Percentiles rank a stretch among this genome's conserved stretches.
These are phyloP conservation scores for Cardamine occulta DNA, from an alignment of 345 rosid species.

Conservation along the genomic window DNA sequence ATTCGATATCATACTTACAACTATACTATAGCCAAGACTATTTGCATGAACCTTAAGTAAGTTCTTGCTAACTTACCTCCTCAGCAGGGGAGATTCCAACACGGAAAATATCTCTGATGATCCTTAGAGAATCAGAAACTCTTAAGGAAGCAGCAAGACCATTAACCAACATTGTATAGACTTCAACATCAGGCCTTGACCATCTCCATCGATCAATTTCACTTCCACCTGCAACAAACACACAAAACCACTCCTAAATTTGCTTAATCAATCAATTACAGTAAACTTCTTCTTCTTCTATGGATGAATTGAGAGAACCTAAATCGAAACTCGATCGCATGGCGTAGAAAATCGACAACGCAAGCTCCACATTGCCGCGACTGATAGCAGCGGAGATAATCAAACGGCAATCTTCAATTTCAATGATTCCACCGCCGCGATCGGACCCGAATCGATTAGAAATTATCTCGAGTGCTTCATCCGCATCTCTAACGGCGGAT, in stretches of 20 bases:
- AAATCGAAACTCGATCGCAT: slow-evolving; percentile 87
- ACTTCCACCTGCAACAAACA: slow-evolving; percentile 49
- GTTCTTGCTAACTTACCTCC: slow-evolving; percentile 52
- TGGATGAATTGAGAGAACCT: slow-evolving; percentile 46
- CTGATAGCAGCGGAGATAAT: slow-evolving; percentile 65
- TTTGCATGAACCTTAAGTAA: neutral
- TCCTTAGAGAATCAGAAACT: slow-evolving; percentile 80
- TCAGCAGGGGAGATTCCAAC: slow-evolving; percentile 85
- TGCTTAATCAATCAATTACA: neutral
- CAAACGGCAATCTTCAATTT: slow-evolving; percentile 57
- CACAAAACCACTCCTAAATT: neutral
- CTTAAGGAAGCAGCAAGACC: slow-evolving; percentile 77
- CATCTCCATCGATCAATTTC: slow-evolving; percentile 86
- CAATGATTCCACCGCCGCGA: slow-evolving; percentile 51
- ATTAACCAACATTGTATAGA: slow-evolving; percentile 63
- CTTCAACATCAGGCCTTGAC: slow-evolving; percentile 81
- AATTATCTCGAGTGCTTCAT: slow-evolving; percentile 63
- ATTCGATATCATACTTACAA: slow-evolving; percentile 5
- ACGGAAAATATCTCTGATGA: slow-evolving; percentile 73
- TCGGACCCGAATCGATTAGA: slow-evolving; percentile 36
- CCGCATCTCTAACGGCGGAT: slow-evolving; percentile 62
- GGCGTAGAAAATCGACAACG: slow-evolving; percentile 79
- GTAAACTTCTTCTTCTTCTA: neutral
- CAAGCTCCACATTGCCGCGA: slow-evolving; percentile 75
- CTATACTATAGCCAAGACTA: neutral